These are phyloP conservation scores for Eimeria nieschulzi DNA, from an alignment of 169 alveolate species.

Conservation along the genomic window DNA sequence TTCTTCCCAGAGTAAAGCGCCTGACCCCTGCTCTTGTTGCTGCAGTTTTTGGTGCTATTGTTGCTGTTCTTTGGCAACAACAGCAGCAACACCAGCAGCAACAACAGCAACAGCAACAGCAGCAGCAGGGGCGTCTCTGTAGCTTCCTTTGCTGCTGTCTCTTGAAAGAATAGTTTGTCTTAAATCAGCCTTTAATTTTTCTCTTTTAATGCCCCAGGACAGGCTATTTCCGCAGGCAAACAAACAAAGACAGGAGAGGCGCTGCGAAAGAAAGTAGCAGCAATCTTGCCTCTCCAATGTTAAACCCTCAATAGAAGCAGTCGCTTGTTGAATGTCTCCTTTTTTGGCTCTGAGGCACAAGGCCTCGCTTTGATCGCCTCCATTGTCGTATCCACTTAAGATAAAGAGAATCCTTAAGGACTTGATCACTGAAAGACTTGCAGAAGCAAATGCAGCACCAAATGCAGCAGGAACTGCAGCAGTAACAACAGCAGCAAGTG, in stretches of 20 bases:
- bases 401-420: too few relatives aligned
- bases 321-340: too few relatives aligned
- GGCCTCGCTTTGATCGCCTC: too few relatives aligned
- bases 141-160: background rate
- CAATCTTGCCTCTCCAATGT: background rate
- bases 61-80: constrained; percentile 9
- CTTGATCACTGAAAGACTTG: too few relatives aligned
- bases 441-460: too few relatives aligned
- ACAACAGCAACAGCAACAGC: background rate
- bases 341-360: too few relatives aligned
- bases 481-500: background rate
- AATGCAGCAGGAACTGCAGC: background rate
- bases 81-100: constrained; percentile 13
- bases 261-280: background rate
- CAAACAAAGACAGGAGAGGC: background rate
- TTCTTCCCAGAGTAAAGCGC: background rate
- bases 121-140: background rate
- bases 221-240: background rate
- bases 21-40: background rate
- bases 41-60: background rate
- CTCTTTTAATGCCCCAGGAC: background rate
- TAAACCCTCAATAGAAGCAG: too few relatives aligned
- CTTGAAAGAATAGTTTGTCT: background rate
- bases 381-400: too few relatives aligned
- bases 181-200: too few relatives aligned